Evolutionary conservation across 345 rosid genomes (phyloP), one percentile per base, ranked within the genome.

Genomic region (Salix exigua): DNA sequence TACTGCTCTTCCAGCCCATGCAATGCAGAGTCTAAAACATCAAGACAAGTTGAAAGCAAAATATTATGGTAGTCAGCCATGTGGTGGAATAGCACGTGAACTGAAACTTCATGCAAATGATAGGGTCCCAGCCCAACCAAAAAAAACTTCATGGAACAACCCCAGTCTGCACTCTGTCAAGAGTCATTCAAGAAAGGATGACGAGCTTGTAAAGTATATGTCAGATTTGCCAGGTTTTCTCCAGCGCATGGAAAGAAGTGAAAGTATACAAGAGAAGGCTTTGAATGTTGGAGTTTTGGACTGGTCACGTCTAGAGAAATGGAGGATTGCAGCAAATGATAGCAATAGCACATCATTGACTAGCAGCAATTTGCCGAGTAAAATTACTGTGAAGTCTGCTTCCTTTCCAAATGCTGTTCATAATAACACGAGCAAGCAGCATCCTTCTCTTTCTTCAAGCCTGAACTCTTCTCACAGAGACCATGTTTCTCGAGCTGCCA

Each of bases 251-350:
- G 91, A 89, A 58, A 86, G 62, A 64, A 83, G 79, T 46, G 90
- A 86, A 66, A 82, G 80, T n/a, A 19, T 76, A 12, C 88, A 88
- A 62, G 94, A 83, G 68, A 90, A 89, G 77, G 94, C 87, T 75
- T 77, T 93, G 84, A 90, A 89, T 86, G 86, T 93, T 50, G 97
- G 99, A 66, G 99, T 95, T 80, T 81, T 95, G 81, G 99, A 95
- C 80, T 91, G 97, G 99, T 81, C 81, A 18, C 83, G 86, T 70
- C 81, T 95, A 33, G 91, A 91, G 87, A 85, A 85, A 75, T 93
- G 92, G 94, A 91, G 86, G 68, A 67, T 28, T 67, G 74, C 53
- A 33, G 80, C 28, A 72, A 75, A 50, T 71, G 79, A 66, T 35
- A 77, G 85, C 63, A 82, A 82, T 71, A 71, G 78, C 63, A 77